Evolutionary conservation across 805 yeast genomes (phyloP), one percentile per base, ranked within the genome.

Genomic region (Starmerella floricola): DNA sequence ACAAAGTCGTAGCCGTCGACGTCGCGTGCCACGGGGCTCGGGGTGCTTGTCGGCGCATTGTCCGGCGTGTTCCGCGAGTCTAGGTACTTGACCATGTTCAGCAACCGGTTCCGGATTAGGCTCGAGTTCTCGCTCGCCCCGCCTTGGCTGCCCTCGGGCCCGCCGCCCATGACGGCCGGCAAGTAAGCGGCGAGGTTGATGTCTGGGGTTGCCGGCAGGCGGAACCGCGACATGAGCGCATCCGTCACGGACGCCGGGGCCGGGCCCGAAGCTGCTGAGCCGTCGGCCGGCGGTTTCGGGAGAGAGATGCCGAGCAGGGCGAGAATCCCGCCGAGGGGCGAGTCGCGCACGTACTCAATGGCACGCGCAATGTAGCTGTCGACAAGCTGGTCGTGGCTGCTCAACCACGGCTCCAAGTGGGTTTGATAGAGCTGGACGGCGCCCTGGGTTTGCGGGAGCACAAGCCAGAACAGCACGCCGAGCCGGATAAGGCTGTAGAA

Each of bases 401-500:
- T 29, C 40, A 71, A 54, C 41, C 64, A 60, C 11, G 74, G 73
- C 31, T 57, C 59, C 6, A 71, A 36, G 36, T 63, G 55, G 11
- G 50, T 45, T 36, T 53, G 53, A 55, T 69, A 71, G 6, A 71
- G 33, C 38, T 57, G 58, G 8, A 63, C 58, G 3, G 73, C 66
- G 11, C 76, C 76, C 45, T 63, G 64, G 2, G 69, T 59, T 51
- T 65, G 69, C 29, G 74, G 74, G 18, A 72, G 60, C 4, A 78
- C 71, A 36, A 83, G 64, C 87, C 87, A 80, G 11, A 71, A 54
- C 26, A 73, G 67, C 32, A 73, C 54, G 21, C 65, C 66, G 3
- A 78, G 54, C 42, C 69, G 67, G 28, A 68, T 33, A 1, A 79
- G 52, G 3, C 71, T 57, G 51, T 69, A 73, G 36, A 80, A 69